These are phyloP conservation scores for Boletus speciosus DNA, from an alignment of 768 basidiomycete species.

Conservation along the genomic window DNA sequence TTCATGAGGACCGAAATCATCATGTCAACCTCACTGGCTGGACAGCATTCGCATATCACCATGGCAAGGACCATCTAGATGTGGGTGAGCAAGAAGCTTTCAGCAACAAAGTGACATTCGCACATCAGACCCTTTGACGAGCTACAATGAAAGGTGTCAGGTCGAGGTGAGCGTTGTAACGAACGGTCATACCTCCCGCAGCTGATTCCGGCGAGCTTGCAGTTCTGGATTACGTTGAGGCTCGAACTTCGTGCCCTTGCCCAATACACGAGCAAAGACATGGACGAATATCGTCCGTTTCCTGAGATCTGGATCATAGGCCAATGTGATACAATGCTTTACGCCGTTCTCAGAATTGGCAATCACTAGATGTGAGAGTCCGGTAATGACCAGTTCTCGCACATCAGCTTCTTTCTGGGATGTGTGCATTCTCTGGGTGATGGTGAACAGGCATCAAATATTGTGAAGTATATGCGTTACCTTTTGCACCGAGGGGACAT, in stretches of 20 bases:
- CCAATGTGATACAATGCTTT: conserved; percentile 80
- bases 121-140: conserved; percentile 74
- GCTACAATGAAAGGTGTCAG: conserved; percentile 36
- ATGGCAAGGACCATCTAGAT: conserved; percentile 70
- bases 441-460: conserved; percentile 1
- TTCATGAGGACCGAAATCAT: conserved; percentile 85
- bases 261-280: conserved; percentile 77
- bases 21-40: conserved; percentile 72
- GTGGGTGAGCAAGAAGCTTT: conserved; percentile 7
- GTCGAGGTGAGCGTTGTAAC: background rate
- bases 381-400: conserved; percentile 73
- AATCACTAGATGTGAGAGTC: conserved; percentile 75
- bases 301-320: conserved; percentile 66
- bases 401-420: conserved; percentile 58
- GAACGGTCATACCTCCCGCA: conserved; percentile 52
- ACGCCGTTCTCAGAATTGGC: conserved; percentile 87
- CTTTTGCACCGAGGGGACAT: conserved; percentile 45
- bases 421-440: conserved; percentile 39
- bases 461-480: conserved; percentile 26
- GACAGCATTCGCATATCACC: conserved; percentile 86
- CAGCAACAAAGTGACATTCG: conserved; percentile 20
- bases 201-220: conserved; percentile 46
- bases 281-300: conserved; percentile 80
- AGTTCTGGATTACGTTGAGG: conserved; percentile 49
- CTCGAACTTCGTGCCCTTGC: conserved; percentile 76